Base-by-base conservation (phyloP, 1,284 basidiomycete species). In the Ceratobasidium sp. region DNA sequence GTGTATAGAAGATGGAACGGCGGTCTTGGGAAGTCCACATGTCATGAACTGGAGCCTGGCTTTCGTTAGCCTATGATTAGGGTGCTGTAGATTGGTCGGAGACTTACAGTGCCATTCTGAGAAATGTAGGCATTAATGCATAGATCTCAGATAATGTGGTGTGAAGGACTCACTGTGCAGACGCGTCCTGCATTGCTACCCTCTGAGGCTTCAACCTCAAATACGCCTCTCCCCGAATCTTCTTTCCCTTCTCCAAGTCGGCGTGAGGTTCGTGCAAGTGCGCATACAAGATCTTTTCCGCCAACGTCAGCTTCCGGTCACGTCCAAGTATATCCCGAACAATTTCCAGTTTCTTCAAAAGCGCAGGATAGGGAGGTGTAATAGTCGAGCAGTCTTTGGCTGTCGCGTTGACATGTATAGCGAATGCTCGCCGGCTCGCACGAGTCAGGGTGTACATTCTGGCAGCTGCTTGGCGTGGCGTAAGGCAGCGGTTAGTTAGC, bases 101-200 rank as follows among this genome's bases (percentile, higher is more conserved):
- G 12, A 67, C 87, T 82, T 78, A 91, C 88, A 92, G 75, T 25
- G 91, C 90, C 90, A 92, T 92, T 78, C 90, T 91, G 72, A 27
- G 55, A 29, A 43, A 20, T 34, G 31, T 25, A 45, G 31, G 25
- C 35, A 20, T 34, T 29, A 22, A 65, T 34, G 20, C 42, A 15
- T 35, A 5, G 55, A 7, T 62, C 22, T 47, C 69, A 62, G 50
- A 32, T 52, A 10, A 43, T 31, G 45, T 64, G 55, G 54, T 27
- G 60, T 32, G n/a, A 68, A 52, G 15, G 6, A 80, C 88, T 79
- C 79, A 92, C 91, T 99, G 97, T 56, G 97, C 97, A 55, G 95
- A 98, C 49, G 97, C 97, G 80, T 98, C 95, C 79, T 99, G 97
- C 94, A 99, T 98, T 35, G 97, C 97, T 27, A 99, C 95, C 73